A percentile compares a stretch with the other conserved stretches of the same genome.
phyloP scores from a whole-genome alignment of 306 rosid species.

The Castanospermum australe region DNA sequence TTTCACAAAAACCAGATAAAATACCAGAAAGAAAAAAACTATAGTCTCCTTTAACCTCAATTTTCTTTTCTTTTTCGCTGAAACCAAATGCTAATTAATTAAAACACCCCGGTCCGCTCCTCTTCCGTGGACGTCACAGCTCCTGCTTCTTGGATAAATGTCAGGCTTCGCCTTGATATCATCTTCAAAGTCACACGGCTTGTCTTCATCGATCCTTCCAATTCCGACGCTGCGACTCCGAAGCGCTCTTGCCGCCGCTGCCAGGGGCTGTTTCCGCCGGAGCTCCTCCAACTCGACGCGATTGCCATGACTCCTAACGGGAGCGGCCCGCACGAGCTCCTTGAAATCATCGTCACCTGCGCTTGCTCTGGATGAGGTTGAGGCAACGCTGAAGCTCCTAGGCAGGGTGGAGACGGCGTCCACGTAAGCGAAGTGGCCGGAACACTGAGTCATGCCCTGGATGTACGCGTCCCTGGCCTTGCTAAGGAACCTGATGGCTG shows the following conservation, averaged over 20 bases:
- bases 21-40: neutral
- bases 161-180: slow-evolving; percentile 13
- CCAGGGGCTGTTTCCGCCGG: neutral
- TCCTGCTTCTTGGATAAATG: slow-evolving; percentile 49
- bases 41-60: neutral
- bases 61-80: neutral
- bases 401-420: slow-evolving; percentile 36
- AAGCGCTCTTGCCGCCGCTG: neutral
- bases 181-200: slow-evolving; percentile 45
- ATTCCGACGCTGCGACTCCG: slow-evolving; percentile 50
- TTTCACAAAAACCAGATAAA: neutral
- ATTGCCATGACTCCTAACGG: neutral
- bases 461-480: slow-evolving; percentile 47
- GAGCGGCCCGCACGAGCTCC: slow-evolving; percentile 41
- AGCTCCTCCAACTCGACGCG: neutral
- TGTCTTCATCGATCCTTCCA: slow-evolving; percentile 66
- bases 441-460: slow-evolving; percentile 38
- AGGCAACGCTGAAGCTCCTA: slow-evolving; percentile 42
- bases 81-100: too few relatives aligned
- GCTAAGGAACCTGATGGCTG: slow-evolving; percentile 29
- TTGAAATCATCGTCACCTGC: slow-evolving; percentile 27
- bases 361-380: slow-evolving; percentile 36
- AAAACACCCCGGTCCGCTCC: neutral
- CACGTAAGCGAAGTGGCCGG: slow-evolving; percentile 29
- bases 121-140: slow-evolving; percentile 29